Evolutionary conservation across 1,284 basidiomycete genomes (phyloP), one percentile per base, ranked within the genome.

Genomic region (Pseudozyma hubeiensis): DNA sequence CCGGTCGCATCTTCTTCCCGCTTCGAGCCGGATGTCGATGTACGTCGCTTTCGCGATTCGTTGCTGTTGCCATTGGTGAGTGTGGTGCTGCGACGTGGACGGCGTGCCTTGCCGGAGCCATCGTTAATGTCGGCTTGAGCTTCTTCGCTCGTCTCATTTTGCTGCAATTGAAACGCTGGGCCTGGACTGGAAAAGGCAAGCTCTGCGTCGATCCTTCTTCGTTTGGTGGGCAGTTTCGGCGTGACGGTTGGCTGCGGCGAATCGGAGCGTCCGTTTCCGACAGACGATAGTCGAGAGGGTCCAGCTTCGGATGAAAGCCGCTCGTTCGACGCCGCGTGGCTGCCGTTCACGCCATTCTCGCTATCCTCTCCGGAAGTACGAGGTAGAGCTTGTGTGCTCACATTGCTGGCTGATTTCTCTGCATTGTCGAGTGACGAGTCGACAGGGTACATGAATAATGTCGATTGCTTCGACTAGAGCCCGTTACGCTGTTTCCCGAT

Each of bases 141-240:
- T n/a, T 48, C 45, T 16, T 39, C 48, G 19, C 51, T 24, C 24
- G 24, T 24, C 24, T 24, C 51, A 8, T 47, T n/a, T 24, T 61
- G 50, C 50, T 59, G 43, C 6, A 75, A 40, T 52, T 67, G 68
- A 40, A 82, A 80, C 0, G 79, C 78, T 19, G 80, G 80, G 11
- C 81, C 81, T 14, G 81, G 81, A 52, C 75, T 79, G 57, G 77
- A 80, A 37, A 82, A 82, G 16, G 73, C 70, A 17, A 82, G 61
- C 44, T 80, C 78, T 34, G 69, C 77, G 45, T 80, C 71, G 19
- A 81, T 58, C 37, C 75, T 49, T n/a, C 75, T 69, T 17, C 77
- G 50, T 44, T 80, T 80, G 10, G 59, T 43, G 10, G 66, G 60
- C 11, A 41, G 33, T 59, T 63, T 63, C 30, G 66, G 61, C n/a